These are phyloP conservation scores for Venustampulla echinocandica DNA, from an alignment of 495 filamentous ascomycete genomes.

Conservation along the genomic window DNA sequence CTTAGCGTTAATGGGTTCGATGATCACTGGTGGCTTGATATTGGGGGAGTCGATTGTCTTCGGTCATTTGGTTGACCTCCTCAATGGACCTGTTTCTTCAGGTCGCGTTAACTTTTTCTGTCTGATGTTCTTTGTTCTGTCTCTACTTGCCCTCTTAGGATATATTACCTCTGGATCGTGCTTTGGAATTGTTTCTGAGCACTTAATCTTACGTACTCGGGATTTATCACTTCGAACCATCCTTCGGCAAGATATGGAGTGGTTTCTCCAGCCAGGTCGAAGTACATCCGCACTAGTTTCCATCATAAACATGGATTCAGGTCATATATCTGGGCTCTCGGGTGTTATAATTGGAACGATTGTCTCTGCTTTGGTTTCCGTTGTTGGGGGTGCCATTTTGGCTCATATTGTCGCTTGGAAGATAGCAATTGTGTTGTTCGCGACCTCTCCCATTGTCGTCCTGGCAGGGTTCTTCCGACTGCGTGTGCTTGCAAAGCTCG, in stretches of 20 bases:
- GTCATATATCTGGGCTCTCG: conserved; percentile 37
- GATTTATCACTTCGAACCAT: conserved; percentile 43
- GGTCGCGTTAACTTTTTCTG: conserved; percentile 38
- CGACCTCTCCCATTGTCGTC: conserved; percentile 42
- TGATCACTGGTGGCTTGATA: conserved; percentile 38
- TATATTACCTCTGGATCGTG: conserved; percentile 41
- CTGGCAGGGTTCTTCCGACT: conserved; percentile 44
- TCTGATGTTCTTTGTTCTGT: conserved; percentile 48
- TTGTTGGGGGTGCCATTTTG: conserved; percentile 43
- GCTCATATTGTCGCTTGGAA: conserved; percentile 55
- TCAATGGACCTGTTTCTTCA: conserved; percentile 25
- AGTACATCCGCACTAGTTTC: conserved; percentile 38
- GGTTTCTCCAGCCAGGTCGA: conserved; percentile 43
- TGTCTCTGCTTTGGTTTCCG: conserved; percentile 32
- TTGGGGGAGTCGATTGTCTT: conserved; percentile 46
- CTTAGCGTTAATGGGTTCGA: conserved; percentile 21
- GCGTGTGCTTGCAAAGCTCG: conserved; percentile 40
- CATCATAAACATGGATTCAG: conserved; percentile 42
- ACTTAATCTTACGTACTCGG: conserved; percentile 40
- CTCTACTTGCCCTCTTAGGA: conserved; percentile 43
- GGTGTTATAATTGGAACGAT: conserved; percentile 33
- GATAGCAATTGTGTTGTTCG: conserved; percentile 45
- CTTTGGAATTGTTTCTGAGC: conserved; percentile 45
- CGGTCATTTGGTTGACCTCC: conserved; percentile 34
- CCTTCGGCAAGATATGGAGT: conserved; percentile 45